Base-by-base conservation (phyloP, 169 alveolate species). In the Babesia divergens region DNA sequence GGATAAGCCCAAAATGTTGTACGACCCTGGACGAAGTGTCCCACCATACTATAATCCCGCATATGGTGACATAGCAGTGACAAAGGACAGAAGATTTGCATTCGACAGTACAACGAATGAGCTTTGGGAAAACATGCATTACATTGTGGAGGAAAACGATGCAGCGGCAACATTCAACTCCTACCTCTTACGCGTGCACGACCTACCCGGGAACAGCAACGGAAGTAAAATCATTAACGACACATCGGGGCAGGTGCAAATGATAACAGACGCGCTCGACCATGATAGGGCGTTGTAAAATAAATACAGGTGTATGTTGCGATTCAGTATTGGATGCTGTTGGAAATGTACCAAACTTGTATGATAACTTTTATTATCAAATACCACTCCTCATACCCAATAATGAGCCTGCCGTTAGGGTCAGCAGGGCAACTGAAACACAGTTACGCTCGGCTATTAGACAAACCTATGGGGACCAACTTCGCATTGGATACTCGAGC, bases 11-110 rank as follows among this genome's bases (percentile, higher is more conserved):
- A 16, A 6, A 37, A 40, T 42, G 38, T 56, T 70, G 7, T 70
- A 70, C 22, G 65, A 70, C 32, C 82, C 82, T 7, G 67, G 65
- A 6, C 35, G 67, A 34, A 52, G 67, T 20, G 60, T 66, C 5
- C 65, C 77, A 6, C n/a, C 5, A 16, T n/a, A 51, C 46, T 52
- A 32, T 5, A 37, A 29, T 11, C 22, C 67, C 3, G 13, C 46
- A n/a, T 38, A 51, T 7, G 43, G 3, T 31, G 49, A 16, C 6
- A 29, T 16, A n/a, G 28, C n/a, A 4, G 5, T 1, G 7, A 14
- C 31, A 8, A 31, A 54, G 8, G 56, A 52, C 32, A 53, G 56
- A 13, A 20, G 56, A 37, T n/a, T 11, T 22, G 68, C 67, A 22
- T 66, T 66, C 29, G 65, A 66, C 53, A 14, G 5, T 5, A n/a